Conservation (phyloP, 2,329 filamentous ascomycete species). For the Diaporthe helianthi region DNA sequence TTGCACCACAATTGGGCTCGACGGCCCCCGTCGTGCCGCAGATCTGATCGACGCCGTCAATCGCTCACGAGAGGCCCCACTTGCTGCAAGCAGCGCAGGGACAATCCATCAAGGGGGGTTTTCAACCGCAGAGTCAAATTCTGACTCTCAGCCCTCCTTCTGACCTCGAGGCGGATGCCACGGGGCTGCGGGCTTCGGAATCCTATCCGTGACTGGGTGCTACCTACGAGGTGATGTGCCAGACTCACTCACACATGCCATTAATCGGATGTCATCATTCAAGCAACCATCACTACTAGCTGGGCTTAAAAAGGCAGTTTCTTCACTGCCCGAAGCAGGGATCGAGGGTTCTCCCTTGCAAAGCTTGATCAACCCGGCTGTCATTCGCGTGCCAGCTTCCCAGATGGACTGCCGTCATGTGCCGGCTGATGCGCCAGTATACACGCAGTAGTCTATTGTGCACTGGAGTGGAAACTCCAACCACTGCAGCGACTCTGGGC, state of each 20-base stretch:
- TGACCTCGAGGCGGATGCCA: conserved; percentile 11
- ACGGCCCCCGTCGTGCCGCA: background rate
- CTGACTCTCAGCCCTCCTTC: background rate
- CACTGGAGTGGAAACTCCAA: conserved; percentile 11
- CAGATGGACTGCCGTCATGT: conserved; percentile 2
- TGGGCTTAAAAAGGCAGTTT: background rate
- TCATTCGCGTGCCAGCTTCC: background rate
- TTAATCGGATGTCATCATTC: conserved; percentile 1
- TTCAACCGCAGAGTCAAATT: background rate
- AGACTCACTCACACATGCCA: conserved; percentile 3
- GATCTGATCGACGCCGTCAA: background rate
- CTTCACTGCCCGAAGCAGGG: background rate
- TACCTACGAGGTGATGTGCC: background rate
- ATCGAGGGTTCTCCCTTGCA: background rate
- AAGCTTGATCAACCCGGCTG: conserved; percentile 1
- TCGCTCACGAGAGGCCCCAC: background rate
- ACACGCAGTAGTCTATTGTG: conserved; percentile 9
- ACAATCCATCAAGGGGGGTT: background rate
- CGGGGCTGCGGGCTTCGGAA: conserved; percentile 7
- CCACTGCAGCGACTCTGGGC: background rate
- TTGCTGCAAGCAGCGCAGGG: background rate
- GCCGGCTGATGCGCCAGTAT: background rate
- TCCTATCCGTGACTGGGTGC: background rate
- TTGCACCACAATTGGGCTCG: background rate
- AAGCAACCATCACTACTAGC: background rate